Conservation (phyloP, 2,329 filamentous ascomycete species). For the Botrytis deweyae region DNA sequence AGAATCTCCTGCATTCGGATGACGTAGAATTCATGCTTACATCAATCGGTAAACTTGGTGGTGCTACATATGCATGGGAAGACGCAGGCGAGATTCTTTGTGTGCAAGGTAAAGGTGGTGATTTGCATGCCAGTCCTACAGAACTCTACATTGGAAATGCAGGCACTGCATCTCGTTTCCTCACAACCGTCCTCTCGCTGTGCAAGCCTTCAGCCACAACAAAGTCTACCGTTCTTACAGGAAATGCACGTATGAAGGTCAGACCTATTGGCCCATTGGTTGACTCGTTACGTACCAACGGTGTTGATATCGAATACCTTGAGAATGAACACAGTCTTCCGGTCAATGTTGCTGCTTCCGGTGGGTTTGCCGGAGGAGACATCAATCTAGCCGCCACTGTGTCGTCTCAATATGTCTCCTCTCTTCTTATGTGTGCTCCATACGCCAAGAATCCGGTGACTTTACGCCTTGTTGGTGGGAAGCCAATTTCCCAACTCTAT, state of each 20-base stretch:
- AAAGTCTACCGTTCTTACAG: slow-evolving; percentile 77
- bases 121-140: slow-evolving; percentile 70
- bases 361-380: slow-evolving; percentile 78
- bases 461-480: slow-evolving; percentile 86
- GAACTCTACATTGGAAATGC: slow-evolving; percentile 94
- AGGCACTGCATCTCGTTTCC: slow-evolving; percentile 90
- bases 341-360: slow-evolving; percentile 75
- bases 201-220: slow-evolving; percentile 62
- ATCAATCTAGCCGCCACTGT: slow-evolving; percentile 94
- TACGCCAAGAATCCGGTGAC: slow-evolving; percentile 95
- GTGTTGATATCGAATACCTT: slow-evolving; percentile 82
- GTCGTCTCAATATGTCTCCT: slow-evolving; percentile 98
- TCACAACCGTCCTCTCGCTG: slow-evolving; percentile 87
- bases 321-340: slow-evolving; percentile 83
- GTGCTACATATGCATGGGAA: slow-evolving; percentile 90
- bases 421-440: slow-evolving; percentile 92
- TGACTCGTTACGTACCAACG: slow-evolving; percentile 83
- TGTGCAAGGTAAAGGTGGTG: slow-evolving; percentile 87
- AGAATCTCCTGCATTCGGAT: slow-evolving; percentile 91
- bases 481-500: slow-evolving; percentile 94
- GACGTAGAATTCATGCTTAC: slow-evolving; percentile 97
- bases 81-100: slow-evolving; percentile 89
- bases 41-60: slow-evolving; percentile 79
- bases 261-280: slow-evolving; percentile 91
- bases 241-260: slow-evolving; percentile 94